phyloP scores from a whole-genome alignment of 2,329 filamentous ascomycete genomes.

The Colletotrichum sp. region DNA sequence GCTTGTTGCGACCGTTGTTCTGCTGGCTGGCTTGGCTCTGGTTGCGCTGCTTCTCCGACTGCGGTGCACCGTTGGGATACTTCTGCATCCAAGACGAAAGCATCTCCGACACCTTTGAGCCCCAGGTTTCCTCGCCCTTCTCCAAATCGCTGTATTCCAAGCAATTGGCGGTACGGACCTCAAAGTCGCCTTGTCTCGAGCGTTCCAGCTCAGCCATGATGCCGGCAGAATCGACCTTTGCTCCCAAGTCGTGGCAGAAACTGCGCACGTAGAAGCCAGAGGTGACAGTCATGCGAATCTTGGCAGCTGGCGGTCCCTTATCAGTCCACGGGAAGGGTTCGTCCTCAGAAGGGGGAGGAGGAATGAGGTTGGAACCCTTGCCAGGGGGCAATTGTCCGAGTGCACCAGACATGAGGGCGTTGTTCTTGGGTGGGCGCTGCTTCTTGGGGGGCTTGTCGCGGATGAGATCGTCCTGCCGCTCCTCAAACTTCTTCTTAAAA shows the following conservation, averaged over 20 bases:
- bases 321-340: slow-evolving; percentile 62
- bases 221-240: slow-evolving; percentile 79
- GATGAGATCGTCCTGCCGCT: slow-evolving; percentile 61
- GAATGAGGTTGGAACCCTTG: slow-evolving; percentile 59
- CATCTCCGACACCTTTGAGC: slow-evolving; percentile 67
- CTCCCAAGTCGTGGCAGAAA: slow-evolving; percentile 88
- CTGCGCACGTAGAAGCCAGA: slow-evolving; percentile 97
- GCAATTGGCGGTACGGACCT: slow-evolving; percentile 71
- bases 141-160: slow-evolving; percentile 79
- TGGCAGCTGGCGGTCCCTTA: slow-evolving; percentile 75
- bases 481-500: slow-evolving; percentile 63
- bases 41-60: slow-evolving; percentile 22
- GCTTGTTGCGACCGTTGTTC: slow-evolving; percentile 16
- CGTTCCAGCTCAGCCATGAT: slow-evolving; percentile 87
- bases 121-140: slow-evolving; percentile 83
- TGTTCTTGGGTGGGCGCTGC: slow-evolving; percentile 36
- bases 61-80: slow-evolving; percentile 26
- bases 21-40: slow-evolving; percentile 7
- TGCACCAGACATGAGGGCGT: slow-evolving; percentile 62
- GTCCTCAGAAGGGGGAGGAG: slow-evolving; percentile 48
- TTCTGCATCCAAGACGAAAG: slow-evolving; percentile 44
- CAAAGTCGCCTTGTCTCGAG: slow-evolving; percentile 81
- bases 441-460: slow-evolving; percentile 51
- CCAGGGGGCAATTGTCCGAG: slow-evolving; percentile 55
- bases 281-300: slow-evolving; percentile 88